These are phyloP conservation scores for Vachellia pachyceras DNA, from an alignment of 306 rosid species.

Conservation along the genomic window DNA sequence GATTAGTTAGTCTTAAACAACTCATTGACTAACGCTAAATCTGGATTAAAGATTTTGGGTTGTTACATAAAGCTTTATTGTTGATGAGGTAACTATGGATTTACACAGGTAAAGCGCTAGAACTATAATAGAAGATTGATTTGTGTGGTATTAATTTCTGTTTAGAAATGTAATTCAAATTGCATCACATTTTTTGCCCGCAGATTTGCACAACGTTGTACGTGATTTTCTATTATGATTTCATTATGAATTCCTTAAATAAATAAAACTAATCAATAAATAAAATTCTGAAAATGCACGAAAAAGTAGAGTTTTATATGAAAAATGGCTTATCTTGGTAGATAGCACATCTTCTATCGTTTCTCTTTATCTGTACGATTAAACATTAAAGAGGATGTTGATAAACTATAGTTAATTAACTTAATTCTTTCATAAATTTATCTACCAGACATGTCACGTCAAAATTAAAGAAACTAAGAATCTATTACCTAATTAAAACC, in stretches of 20 bases:
- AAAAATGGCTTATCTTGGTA: not conserved
- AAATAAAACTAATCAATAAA: no score
- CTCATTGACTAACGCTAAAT: no score
- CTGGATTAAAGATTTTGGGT: no score
- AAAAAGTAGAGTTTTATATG: not conserved
- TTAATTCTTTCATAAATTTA: not conserved
- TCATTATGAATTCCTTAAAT: not conserved
- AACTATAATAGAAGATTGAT: not conserved
- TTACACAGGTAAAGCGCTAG: not conserved
- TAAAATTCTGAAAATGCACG: not conserved
- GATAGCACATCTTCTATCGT: not conserved
- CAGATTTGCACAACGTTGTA: no score
- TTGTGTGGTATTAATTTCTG: no score
- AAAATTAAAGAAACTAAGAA: not conserved
- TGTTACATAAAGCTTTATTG: not conserved
- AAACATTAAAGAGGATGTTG: not conserved
- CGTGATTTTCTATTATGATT: no score
- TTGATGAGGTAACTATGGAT: not conserved
- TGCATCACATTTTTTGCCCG: not conserved
- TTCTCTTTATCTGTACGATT: not conserved
- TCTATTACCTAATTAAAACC: not conserved
- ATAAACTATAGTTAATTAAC: not conserved
- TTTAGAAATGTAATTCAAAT: not conserved
- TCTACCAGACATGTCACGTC: not conserved
- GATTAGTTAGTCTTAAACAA: no score